These are phyloP conservation scores for Didymella exigua DNA, from an alignment of 2,329 filamentous ascomycete genomes.

Conservation along the genomic window DNA sequence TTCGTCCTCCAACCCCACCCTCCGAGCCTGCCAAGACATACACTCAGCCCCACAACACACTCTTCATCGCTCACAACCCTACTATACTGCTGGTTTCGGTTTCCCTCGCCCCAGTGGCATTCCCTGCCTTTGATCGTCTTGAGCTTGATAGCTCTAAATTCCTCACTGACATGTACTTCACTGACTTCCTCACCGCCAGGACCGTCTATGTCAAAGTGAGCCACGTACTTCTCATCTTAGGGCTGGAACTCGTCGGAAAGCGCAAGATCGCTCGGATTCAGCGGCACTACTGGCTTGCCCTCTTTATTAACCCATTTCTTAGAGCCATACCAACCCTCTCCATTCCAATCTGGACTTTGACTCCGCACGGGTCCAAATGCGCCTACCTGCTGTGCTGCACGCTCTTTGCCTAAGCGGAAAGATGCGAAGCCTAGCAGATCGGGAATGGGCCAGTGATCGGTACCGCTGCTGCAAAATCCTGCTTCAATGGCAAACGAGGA, in stretches of 20 bases:
- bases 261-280: background rate
- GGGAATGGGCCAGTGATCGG: background rate
- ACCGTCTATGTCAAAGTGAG: background rate
- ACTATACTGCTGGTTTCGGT: background rate
- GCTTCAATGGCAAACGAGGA: background rate
- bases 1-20: background rate
- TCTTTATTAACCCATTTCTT: background rate
- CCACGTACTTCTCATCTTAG: background rate
- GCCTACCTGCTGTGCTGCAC: background rate
- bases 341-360: background rate
- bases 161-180: background rate
- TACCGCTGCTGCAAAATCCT: background rate
- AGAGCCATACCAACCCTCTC: background rate
- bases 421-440: background rate
- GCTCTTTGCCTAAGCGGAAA: background rate
- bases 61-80: background rate
- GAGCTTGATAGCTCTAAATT: background rate
- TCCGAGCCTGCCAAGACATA: background rate
- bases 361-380: background rate
- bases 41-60: background rate
- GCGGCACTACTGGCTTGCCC: background rate
- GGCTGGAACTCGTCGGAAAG: background rate
- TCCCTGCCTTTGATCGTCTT: background rate
- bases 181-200: background rate
- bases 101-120: background rate